These are phyloP conservation scores for Iberis amara DNA, from an alignment of 441 rosid genomes.

Conservation along the genomic window DNA sequence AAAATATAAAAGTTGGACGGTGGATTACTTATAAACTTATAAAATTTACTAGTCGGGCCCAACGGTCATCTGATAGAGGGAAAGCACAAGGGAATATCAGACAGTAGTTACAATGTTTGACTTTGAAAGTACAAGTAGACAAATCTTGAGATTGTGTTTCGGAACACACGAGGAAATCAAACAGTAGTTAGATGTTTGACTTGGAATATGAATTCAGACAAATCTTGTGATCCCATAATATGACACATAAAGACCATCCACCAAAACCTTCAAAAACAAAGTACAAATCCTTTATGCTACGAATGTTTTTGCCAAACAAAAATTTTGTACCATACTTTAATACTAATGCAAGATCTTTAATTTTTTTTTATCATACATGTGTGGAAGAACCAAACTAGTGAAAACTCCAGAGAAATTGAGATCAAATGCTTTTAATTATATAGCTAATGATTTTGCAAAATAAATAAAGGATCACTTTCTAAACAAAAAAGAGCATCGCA, in stretches of 20 bases:
- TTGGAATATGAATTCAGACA: slow-evolving; percentile 3
- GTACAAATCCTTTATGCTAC: slow-evolving; percentile 10
- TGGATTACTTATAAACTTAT: no score
- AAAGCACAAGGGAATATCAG: slow-evolving; percentile 14
- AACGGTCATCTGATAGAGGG: slow-evolving; percentile 16
- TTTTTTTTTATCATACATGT: neutral
- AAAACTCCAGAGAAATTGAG: no score
- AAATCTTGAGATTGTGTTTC: slow-evolving; percentile 15
- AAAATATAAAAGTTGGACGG: no score
- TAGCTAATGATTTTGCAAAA: no score
- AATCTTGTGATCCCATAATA: slow-evolving; percentile 20
- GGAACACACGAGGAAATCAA: slow-evolving; percentile 15
- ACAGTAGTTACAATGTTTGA: slow-evolving; percentile 29
- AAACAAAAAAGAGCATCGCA: no score
- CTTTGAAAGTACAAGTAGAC: slow-evolving; percentile 28
- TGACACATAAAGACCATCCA: slow-evolving; percentile 18
- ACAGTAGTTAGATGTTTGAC: slow-evolving; percentile 24
- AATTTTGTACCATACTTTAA: neutral
- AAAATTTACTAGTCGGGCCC: neutral
- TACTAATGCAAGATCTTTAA: neutral
- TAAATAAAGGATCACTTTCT: no score
- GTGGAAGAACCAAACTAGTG: neutral
- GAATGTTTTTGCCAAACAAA: slow-evolving; percentile 8
- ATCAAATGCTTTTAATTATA: no score
- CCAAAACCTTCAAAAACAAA: slow-evolving; percentile 18